These are phyloP conservation scores for Orobanche coerulescens DNA, from an alignment of 257 asterid genomes.

Conservation along the genomic window DNA sequence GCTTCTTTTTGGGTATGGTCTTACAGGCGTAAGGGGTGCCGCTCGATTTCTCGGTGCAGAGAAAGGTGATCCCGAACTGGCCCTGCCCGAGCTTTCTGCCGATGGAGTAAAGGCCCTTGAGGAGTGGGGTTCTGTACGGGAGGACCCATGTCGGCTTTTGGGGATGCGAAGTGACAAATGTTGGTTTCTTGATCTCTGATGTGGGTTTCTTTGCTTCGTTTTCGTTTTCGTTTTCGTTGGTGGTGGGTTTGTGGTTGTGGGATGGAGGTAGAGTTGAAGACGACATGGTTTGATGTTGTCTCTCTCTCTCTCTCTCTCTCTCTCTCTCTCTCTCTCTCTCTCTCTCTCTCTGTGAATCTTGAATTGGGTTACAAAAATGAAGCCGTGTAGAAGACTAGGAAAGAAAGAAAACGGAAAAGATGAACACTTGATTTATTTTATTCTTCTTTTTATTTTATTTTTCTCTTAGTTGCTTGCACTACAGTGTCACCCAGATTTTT, in stretches of 20 bases:
- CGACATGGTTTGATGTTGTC: conserved; percentile 24
- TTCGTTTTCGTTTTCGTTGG: conserved; percentile 14
- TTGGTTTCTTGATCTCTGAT: conserved; percentile 40
- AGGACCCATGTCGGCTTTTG: conserved; percentile 51
- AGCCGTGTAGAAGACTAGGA: neutral
- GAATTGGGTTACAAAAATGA: conserved; percentile 1
- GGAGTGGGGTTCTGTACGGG: conserved; percentile 42
- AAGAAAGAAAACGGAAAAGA: conserved; percentile 6
- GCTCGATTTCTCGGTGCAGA: conserved; percentile 47
- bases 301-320: neutral
- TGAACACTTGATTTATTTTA: conserved; percentile 4
- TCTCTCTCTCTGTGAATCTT: conserved; percentile 18
- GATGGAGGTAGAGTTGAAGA: conserved; percentile 33
- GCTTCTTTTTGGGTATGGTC: conserved; percentile 57
- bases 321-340: neutral
- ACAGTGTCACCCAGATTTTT: too few species aligned
- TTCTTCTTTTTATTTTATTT: neutral
- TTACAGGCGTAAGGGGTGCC: conserved; percentile 52
- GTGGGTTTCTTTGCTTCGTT: conserved; percentile 21
- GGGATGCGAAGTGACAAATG: conserved; percentile 23
- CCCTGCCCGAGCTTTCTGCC: conserved; percentile 69
- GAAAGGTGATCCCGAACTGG: conserved; percentile 56
- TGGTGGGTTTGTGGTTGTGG: conserved; percentile 24
- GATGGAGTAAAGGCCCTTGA: conserved; percentile 39
- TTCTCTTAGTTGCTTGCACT: too few species aligned